Percentiles rank a stretch among this genome's conserved stretches.
phyloP scores from a whole-genome alignment of 306 rosid species.

The Malus domestica region ASM211411v1 NC_041791.1:36591501-36592000 shows the following conservation, averaged over 20 bases:
- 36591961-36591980: not conserved
- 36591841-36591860: not conserved
- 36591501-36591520: too few relatives aligned
- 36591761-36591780: not conserved
- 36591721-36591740: not conserved
- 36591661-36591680: not conserved
- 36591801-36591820: not conserved
- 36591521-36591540: too few relatives aligned
- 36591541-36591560: too few relatives aligned
- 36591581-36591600: too few relatives aligned
- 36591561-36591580: too few relatives aligned
- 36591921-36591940: not conserved
- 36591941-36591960: not conserved
- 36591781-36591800: not conserved
- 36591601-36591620: too few relatives aligned
- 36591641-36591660: not conserved
- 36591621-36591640: too few relatives aligned
- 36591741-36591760: not conserved
- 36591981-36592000: too few relatives aligned
- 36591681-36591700: not conserved
- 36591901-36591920: not conserved
- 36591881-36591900: not conserved
- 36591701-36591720: not conserved
- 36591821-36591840: too few relatives aligned
- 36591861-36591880: not conserved